Conservation (phyloP, 169 alveolate species). For the Sarcocystis neurona region DNA sequence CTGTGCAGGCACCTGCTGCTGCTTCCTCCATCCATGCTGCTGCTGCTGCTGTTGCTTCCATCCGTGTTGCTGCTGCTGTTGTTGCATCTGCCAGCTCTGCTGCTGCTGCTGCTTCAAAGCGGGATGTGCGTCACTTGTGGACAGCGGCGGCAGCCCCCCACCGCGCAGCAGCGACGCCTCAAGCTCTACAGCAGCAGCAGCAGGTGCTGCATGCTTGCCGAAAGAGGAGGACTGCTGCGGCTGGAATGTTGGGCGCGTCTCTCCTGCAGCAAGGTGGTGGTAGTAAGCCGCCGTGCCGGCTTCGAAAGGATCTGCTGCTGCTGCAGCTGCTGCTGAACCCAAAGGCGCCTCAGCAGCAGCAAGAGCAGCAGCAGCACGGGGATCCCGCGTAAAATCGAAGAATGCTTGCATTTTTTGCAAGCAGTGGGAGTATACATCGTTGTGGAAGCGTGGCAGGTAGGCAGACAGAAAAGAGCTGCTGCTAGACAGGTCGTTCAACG, state of each 20-base stretch:
- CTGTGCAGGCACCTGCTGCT: neutral
- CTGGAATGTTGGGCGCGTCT: too few relatives aligned
- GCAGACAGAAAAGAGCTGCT: slow-evolving; percentile 22
- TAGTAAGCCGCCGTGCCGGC: too few relatives aligned
- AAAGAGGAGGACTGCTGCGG: too few relatives aligned
- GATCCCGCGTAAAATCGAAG: slow-evolving; percentile 14
- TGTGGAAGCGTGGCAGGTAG: slow-evolving; percentile 29
- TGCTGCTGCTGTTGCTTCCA: neutral
- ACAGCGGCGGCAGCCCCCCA: neutral
- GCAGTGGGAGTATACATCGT: neutral
- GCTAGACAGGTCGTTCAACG: neutral
- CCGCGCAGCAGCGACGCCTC: neutral
- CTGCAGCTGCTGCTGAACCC: neutral
- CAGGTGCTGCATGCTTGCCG: neutral
- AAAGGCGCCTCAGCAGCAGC: neutral
- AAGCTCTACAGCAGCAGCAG: neutral
- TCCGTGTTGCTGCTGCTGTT: neutral
- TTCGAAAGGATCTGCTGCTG: neutral
- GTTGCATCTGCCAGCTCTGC: neutral
- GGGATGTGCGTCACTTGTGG: too few relatives aligned
- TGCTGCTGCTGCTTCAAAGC: neutral
- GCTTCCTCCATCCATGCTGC: neutral
- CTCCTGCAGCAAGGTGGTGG: too few relatives aligned
- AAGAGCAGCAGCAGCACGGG: neutral
- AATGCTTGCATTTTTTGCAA: neutral